phyloP scores from a whole-genome alignment of 805 yeast species.

The Candida argentea region DNA sequence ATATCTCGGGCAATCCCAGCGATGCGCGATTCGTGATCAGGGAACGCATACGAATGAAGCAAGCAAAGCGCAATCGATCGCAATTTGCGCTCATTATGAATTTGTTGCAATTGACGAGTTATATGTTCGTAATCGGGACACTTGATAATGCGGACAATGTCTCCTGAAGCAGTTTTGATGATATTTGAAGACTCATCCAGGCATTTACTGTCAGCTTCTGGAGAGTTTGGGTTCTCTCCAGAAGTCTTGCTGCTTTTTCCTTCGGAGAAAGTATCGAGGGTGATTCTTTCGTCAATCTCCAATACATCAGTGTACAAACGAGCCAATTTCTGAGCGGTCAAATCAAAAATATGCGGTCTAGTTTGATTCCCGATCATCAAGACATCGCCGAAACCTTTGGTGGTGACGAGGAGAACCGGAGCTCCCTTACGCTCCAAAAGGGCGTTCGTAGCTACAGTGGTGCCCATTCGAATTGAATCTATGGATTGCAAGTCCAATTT shows the following conservation, averaged over 20 bases:
- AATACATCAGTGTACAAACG: constrained; percentile 66
- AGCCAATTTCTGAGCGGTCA: constrained; percentile 62
- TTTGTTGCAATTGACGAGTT: constrained; percentile 12
- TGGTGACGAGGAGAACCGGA: constrained; percentile 72
- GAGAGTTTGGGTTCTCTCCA: constrained; percentile 10
- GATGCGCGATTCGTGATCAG: constrained; percentile 25
- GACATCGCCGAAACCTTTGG: constrained; percentile 82
- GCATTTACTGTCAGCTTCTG: no score
- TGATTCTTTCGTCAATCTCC: constrained; percentile 86
- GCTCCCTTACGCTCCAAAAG: constrained; percentile 89
- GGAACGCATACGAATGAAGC: constrained; percentile 31
- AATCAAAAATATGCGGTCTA: constrained; percentile 81
- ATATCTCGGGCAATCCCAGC: constrained; percentile 24
- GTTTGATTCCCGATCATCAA: constrained; percentile 84
- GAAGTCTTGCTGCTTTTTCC: constrained; percentile 40
- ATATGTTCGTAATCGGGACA: constrained; percentile 19
- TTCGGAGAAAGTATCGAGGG: constrained; percentile 64
- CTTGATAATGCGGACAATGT: constrained; percentile 20
- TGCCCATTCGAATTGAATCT: constrained; percentile 75
- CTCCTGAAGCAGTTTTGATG: constrained; percentile 27
- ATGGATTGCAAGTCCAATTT: constrained; percentile 52
- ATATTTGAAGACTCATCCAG: no score
- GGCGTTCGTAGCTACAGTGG: constrained; percentile 95
- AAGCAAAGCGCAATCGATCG: constrained; percentile 27
- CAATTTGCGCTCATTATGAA: constrained; percentile 15